Conservation (phyloP, 108 stramenopile genomes). For the Skeletonema menzelii region DNA sequence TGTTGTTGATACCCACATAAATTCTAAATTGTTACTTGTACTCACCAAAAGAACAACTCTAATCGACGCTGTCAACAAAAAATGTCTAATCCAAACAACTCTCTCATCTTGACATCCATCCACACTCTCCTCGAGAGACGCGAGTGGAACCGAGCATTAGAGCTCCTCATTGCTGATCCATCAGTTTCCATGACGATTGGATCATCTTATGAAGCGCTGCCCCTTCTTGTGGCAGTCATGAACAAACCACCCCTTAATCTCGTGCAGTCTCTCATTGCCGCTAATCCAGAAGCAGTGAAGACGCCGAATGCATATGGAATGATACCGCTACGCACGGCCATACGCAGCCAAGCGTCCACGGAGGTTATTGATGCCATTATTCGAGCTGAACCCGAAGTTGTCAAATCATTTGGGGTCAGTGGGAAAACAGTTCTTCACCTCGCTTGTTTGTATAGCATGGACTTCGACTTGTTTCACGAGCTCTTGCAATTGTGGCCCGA, state of each 20-base stretch:
- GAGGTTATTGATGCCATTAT: slow-evolving; percentile 54
- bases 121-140: slow-evolving; percentile 36
- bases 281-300: slow-evolving; percentile 44
- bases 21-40: no score
- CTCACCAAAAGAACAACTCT: no score
- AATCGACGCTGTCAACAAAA: background rate
- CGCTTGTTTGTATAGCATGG: slow-evolving; percentile 38
- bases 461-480: slow-evolving; percentile 38
- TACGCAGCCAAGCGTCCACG: slow-evolving; percentile 41
- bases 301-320: slow-evolving; percentile 48
- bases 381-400: slow-evolving; percentile 30
- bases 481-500: slow-evolving; percentile 37
- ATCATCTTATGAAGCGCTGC: slow-evolving; percentile 33
- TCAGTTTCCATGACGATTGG: slow-evolving; percentile 26
- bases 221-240: slow-evolving; percentile 47
- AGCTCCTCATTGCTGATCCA: slow-evolving; percentile 42
- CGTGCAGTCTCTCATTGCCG: slow-evolving; percentile 48
- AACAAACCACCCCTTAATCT: slow-evolving; percentile 42
- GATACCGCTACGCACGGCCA: slow-evolving; percentile 53
- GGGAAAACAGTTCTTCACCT: slow-evolving; percentile 52
- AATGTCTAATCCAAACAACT: slow-evolving; percentile 6
- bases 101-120: slow-evolving; percentile 27
- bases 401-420: slow-evolving; percentile 47
- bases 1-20: no score
- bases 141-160: slow-evolving; percentile 45